phyloP scores from a whole-genome alignment of 805 yeast species.

The Debaryomyces castellii region DNA sequence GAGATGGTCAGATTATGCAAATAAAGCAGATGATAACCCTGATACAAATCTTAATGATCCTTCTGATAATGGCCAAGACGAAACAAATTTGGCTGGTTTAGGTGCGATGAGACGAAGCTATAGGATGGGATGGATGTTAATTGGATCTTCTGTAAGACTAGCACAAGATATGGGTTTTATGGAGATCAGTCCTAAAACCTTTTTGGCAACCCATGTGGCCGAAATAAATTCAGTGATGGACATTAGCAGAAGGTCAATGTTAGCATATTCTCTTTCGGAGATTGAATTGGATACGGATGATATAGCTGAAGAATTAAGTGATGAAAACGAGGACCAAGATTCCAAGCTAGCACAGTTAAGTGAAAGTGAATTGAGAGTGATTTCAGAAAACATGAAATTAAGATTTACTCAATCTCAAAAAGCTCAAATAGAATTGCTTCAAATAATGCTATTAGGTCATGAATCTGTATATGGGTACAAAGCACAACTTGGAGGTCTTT shows the following conservation, averaged over 20 bases:
- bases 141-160: slow-evolving; percentile 81
- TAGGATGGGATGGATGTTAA: slow-evolving; percentile 91
- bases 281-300: slow-evolving; percentile 53
- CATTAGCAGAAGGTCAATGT: slow-evolving; percentile 74
- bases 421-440: slow-evolving; percentile 78
- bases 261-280: slow-evolving; percentile 70
- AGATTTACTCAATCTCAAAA: slow-evolving; percentile 62
- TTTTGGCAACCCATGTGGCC: slow-evolving; percentile 79
- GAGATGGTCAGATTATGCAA: slow-evolving; percentile 83
- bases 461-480: slow-evolving; percentile 75
- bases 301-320: slow-evolving; percentile 27
- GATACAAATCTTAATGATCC: slow-evolving; percentile 7
- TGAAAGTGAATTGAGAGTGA: slow-evolving; percentile 30
- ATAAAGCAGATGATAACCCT: slow-evolving; percentile 46
- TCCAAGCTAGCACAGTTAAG: slow-evolving; percentile 28
- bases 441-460: slow-evolving; percentile 78
- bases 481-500: slow-evolving; percentile 49
- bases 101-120: slow-evolving; percentile 86
- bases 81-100: slow-evolving; percentile 62
- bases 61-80: slow-evolving; percentile 19
- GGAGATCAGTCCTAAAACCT: slow-evolving; percentile 69
- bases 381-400: slow-evolving; percentile 30
- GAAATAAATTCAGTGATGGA: slow-evolving; percentile 84
- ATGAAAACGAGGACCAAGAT: slow-evolving; percentile 19
- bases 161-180: slow-evolving; percentile 86